These are phyloP conservation scores for Linum usitatissimum DNA, from an alignment of 345 rosid species.

Conservation along the genomic window DNA sequence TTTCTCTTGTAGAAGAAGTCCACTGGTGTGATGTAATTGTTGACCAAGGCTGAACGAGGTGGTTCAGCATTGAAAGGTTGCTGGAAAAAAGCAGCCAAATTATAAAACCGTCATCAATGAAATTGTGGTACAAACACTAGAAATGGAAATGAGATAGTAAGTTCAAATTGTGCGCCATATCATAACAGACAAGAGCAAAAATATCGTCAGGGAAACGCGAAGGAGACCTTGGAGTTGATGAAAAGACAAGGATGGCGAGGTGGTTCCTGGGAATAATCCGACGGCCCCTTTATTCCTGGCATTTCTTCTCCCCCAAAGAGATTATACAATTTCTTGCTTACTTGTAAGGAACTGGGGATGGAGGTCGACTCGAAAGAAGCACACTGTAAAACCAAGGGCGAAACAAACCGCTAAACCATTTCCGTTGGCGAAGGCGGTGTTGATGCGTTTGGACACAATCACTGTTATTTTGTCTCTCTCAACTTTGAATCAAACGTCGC, in stretches of 20 bases:
- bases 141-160: no score
- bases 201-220: background rate
- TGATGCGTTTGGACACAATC: no score
- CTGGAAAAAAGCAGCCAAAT: constrained; percentile 23
- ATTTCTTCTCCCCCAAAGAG: constrained; percentile 18
- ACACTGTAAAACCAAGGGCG: no score
- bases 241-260: constrained; percentile 60
- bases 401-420: no score
- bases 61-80: constrained; percentile 97
- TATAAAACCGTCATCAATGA: background rate
- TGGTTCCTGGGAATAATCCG: constrained; percentile 71
- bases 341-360: no score
- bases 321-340: no score
- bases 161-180: no score
- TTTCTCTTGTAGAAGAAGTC: constrained; percentile 87
- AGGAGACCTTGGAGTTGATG: constrained; percentile 63
- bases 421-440: no score
- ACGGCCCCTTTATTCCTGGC: constrained; percentile 75
- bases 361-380: no score
- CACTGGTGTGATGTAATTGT: constrained; percentile 73
- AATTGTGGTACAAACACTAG: no score
- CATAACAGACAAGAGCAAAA: background rate
- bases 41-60: constrained; percentile 51
- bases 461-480: no score
- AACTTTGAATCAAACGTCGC: no score